Conservation (phyloP, 352 stramenopile species). For the Globisporangium splendens region DNA sequence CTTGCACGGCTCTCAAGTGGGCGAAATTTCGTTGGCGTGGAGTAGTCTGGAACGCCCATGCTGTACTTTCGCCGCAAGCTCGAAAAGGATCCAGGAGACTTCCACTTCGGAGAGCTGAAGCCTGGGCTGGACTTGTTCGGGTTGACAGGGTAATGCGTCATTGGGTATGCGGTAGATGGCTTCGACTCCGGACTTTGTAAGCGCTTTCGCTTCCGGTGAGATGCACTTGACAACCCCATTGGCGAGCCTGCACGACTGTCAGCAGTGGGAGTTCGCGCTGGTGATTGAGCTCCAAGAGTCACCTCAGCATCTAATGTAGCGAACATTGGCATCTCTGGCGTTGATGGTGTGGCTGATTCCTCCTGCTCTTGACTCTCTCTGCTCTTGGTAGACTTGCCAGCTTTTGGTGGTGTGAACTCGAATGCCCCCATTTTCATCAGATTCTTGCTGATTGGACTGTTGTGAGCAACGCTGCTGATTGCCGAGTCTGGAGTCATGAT, state of each 20-base stretch:
- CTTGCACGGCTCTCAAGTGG: slow-evolving; percentile 22
- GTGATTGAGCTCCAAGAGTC: slow-evolving; percentile 16
- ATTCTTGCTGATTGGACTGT: slow-evolving; percentile 72
- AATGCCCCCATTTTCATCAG: slow-evolving; percentile 82
- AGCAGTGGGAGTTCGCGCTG: not conserved
- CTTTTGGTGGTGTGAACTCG: slow-evolving; percentile 59
- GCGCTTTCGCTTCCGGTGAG: slow-evolving; percentile 49
- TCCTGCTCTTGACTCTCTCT: slow-evolving; percentile 21
- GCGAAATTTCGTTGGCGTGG: slow-evolving; percentile 36
- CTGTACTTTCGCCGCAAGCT: slow-evolving; percentile 75
- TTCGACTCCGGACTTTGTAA: slow-evolving; percentile 19
- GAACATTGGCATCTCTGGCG: slow-evolving; percentile 53
- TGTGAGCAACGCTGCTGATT: slow-evolving; percentile 71
- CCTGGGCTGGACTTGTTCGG: slow-evolving; percentile 19
- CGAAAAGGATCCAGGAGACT: slow-evolving; percentile 19
- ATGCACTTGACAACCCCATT: slow-evolving; percentile 20
- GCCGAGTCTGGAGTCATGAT: slow-evolving; percentile 54
- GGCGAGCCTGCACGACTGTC: not conserved
- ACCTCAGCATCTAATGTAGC: slow-evolving; percentile 38
- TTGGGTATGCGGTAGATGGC: slow-evolving; percentile 34
- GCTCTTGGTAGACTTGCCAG: slow-evolving; percentile 19
- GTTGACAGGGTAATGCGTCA: slow-evolving; percentile 39
- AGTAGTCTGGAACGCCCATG: slow-evolving; percentile 29
- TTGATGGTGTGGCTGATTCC: slow-evolving; percentile 31
- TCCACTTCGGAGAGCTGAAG: slow-evolving; percentile 11